Evolutionary conservation across 139 green algal genomes (phyloP).

Genomic region (Coccomyxa sp.): DNA sequence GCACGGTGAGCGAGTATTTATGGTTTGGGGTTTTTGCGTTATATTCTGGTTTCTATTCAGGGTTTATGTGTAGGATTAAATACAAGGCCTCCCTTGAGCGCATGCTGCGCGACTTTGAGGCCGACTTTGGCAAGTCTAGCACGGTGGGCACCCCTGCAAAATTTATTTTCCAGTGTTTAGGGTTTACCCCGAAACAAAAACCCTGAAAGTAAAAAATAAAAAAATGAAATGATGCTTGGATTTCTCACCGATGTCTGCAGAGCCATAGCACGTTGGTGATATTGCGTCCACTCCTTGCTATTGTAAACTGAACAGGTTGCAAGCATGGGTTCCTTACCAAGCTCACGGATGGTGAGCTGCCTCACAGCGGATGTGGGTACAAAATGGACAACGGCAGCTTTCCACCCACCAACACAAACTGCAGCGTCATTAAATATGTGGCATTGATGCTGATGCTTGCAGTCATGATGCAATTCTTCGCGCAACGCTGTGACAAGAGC

Average conservation of each 20-base stretch:
- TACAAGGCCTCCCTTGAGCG: slow-evolving; percentile 61
- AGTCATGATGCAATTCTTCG: no score
- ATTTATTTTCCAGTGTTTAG: not conserved
- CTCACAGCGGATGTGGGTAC: no score
- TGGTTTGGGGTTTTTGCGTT: not conserved
- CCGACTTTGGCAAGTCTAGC: slow-evolving; percentile 24
- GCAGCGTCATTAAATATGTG: no score
- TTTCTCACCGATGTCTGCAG: not conserved
- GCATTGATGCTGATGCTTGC: no score
- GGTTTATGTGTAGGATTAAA: not conserved
- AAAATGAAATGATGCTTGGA: not conserved
- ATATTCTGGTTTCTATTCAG: not conserved
- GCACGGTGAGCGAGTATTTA: not conserved
- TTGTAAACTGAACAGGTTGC: no score
- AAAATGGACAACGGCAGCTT: no score
- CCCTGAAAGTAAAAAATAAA: not conserved
- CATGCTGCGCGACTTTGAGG: slow-evolving; percentile 80
- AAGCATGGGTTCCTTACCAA: no score
- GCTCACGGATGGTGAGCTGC: no score
- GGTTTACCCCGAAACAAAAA: not conserved
- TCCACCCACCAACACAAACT: no score
- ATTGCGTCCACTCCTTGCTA: no score
- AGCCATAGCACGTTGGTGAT: not conserved
- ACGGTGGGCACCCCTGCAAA: not conserved
- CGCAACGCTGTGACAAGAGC: no score